Conservation (phyloP, 2,329 filamentous ascomycete species). For the Paecilomyces fulvus region DNA sequence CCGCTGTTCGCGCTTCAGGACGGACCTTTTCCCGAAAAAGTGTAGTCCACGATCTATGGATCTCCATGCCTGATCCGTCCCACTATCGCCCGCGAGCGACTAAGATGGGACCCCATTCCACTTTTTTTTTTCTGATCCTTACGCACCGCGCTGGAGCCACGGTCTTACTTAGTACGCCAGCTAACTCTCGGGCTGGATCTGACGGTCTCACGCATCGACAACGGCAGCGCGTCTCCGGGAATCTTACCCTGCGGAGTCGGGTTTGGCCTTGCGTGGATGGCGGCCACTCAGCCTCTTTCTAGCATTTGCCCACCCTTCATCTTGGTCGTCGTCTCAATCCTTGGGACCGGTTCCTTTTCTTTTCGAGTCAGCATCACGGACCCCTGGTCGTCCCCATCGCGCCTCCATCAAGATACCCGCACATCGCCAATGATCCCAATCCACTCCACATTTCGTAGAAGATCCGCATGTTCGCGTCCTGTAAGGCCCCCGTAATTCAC, state of each 20-base stretch:
- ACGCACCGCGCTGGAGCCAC: not conserved
- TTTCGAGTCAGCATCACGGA: conserved; percentile 7
- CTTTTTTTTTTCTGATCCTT: not conserved
- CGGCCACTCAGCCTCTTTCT: not conserved
- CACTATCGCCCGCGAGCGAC: conserved; percentile 1
- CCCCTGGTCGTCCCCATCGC: conserved; percentile 16
- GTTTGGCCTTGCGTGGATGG: not conserved
- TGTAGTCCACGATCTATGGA: conserved; percentile 15
- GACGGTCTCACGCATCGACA: conserved; percentile 1
- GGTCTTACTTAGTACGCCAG: not conserved
- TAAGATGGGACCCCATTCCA: not conserved
- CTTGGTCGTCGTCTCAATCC: not conserved
- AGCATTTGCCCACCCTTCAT: not conserved
- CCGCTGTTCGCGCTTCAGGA: not conserved
- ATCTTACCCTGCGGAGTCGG: not conserved
- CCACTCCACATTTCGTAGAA: conserved; percentile 19
- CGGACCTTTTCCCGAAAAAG: conserved; percentile 10
- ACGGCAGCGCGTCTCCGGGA: not conserved
- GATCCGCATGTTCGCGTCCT: conserved; percentile 21
- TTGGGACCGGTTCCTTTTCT: conserved; percentile 1
- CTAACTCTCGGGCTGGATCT: not conserved
- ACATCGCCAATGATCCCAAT: conserved; percentile 17
- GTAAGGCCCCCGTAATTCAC: conserved; percentile 23
- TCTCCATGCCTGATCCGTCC: conserved; percentile 8
- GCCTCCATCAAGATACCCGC: conserved; percentile 15